Evolutionary conservation across 305 asterid genomes (phyloP).

Genomic region (Fraxinus platypoda): DNA sequence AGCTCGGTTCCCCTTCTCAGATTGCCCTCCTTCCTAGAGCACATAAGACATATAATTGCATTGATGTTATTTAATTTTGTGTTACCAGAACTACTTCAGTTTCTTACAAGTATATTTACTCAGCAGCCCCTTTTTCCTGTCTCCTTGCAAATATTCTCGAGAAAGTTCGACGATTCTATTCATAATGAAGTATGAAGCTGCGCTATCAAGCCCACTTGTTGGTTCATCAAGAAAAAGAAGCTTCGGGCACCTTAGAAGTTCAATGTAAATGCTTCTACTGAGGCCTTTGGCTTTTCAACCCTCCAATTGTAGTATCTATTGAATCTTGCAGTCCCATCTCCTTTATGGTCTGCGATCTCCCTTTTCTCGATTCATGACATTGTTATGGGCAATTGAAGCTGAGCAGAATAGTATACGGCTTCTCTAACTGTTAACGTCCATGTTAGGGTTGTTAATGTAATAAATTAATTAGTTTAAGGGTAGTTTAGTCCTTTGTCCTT

Average conservation of each 20-base stretch:
- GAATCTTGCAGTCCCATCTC: slow-evolving; percentile 60
- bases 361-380: slow-evolving; percentile 39
- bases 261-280: slow-evolving; percentile 54
- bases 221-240: slow-evolving; percentile 63
- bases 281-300: slow-evolving; percentile 48
- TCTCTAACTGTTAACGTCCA: slow-evolving; percentile 61
- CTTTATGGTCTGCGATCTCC: slow-evolving; percentile 42
- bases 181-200: slow-evolving; percentile 61
- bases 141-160: slow-evolving; percentile 23
- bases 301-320: slow-evolving; percentile 49
- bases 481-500: too few relatives aligned
- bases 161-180: slow-evolving; percentile 41
- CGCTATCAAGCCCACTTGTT: slow-evolving; percentile 56
- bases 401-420: slow-evolving; percentile 54
- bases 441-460: slow-evolving; percentile 25
- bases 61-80: background rate
- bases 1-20: slow-evolving; percentile 31
- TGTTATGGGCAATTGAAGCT: slow-evolving; percentile 46
- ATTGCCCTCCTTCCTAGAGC: slow-evolving; percentile 33
- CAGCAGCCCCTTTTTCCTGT: slow-evolving; percentile 34
- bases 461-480: too few relatives aligned
- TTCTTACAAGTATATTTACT: slow-evolving; percentile 41
- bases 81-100: background rate
- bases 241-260: slow-evolving; percentile 48
- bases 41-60: background rate